Percentiles rank a stretch among this genome's conserved stretches.
phyloP scores from a whole-genome alignment of 2,329 filamentous ascomycete species.

The Apiospora aurea region DNA sequence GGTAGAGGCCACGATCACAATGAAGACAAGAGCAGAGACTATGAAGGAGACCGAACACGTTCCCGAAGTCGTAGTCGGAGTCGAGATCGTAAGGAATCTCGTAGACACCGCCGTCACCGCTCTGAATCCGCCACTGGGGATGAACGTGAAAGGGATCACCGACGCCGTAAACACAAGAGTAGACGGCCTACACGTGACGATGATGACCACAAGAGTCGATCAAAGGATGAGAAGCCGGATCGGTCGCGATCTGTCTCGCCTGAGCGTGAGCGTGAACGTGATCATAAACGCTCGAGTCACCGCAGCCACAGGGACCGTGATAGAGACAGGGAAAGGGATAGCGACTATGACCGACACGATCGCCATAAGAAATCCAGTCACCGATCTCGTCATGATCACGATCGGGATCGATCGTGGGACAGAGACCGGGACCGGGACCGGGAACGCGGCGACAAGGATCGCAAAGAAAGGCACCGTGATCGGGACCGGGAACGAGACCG shows the following conservation, averaged over 20 bases:
- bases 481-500: slow-evolving; percentile 43
- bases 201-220: slow-evolving; percentile 48
- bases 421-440: slow-evolving; percentile 48
- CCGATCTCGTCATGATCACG: slow-evolving; percentile 51
- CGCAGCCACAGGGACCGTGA: slow-evolving; percentile 39
- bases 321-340: slow-evolving; percentile 51
- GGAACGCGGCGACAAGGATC: slow-evolving; percentile 44
- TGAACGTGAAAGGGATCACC: slow-evolving; percentile 57
- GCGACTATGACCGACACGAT: slow-evolving; percentile 42
- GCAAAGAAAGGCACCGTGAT: slow-evolving; percentile 44
- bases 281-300: slow-evolving; percentile 32
- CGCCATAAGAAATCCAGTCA: slow-evolving; percentile 41
- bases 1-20: slow-evolving; percentile 43
- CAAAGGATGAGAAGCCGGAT: slow-evolving; percentile 53
- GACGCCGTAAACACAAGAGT: slow-evolving; percentile 59
- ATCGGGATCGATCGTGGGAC: slow-evolving; percentile 45
- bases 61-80: slow-evolving; percentile 49
- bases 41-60: slow-evolving; percentile 40
- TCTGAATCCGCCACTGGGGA: slow-evolving; percentile 57
- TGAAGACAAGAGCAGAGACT: slow-evolving; percentile 37
- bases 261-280: slow-evolving; percentile 48
- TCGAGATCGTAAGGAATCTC: slow-evolving; percentile 54
- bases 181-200: slow-evolving; percentile 54
- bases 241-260: slow-evolving; percentile 72
- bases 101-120: slow-evolving; percentile 61